Percentiles rank a stretch among this genome's conserved stretches.
Evolutionary conservation across 2,329 filamentous ascomycete species (phyloP).

Genomic region (Aspergillus unguis): DNA sequence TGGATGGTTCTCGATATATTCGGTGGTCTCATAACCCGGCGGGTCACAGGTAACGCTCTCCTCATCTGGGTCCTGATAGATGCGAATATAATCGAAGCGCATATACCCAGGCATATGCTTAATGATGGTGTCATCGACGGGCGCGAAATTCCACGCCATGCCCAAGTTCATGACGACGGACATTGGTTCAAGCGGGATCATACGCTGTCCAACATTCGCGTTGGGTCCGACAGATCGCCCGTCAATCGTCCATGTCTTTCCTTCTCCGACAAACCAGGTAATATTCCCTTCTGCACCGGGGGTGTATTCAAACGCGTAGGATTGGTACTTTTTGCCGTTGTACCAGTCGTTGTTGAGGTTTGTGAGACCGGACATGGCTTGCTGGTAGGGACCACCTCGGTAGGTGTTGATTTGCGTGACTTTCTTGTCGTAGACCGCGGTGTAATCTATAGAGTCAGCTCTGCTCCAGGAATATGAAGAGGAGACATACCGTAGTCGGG

Average conservation of each 20-base stretch:
- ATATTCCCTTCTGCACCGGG: slow-evolving; percentile 60
- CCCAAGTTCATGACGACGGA: slow-evolving; percentile 66
- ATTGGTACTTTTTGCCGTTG: slow-evolving; percentile 61
- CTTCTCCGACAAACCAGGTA: slow-evolving; percentile 65
- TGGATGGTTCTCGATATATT: slow-evolving; percentile 62
- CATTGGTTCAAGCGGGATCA: slow-evolving; percentile 66
- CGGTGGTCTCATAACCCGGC: slow-evolving; percentile 62
- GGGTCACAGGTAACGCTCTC: slow-evolving; percentile 66
- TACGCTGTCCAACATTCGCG: slow-evolving; percentile 65
- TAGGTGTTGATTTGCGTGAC: slow-evolving; percentile 60
- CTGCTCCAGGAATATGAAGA: neutral
- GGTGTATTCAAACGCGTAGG: slow-evolving; percentile 61
- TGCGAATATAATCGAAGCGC: slow-evolving; percentile 67
- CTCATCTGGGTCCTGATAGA: slow-evolving; percentile 62
- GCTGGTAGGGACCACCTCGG: slow-evolving; percentile 60
- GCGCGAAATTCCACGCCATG: slow-evolving; percentile 65
- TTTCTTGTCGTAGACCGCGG: slow-evolving; percentile 61
- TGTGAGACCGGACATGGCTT: slow-evolving; percentile 60
- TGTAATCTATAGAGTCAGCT: slow-evolving; percentile 47
- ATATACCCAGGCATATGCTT: slow-evolving; percentile 61
- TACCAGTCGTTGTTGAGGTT: slow-evolving; percentile 66
- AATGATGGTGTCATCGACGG: slow-evolving; percentile 57
- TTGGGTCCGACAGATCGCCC: slow-evolving; percentile 61
- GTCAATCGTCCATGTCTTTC: slow-evolving; percentile 63
- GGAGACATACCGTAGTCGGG: slow-evolving; percentile 52